A percentile compares a stretch with the other conserved stretches of the same genome.
phyloP scores from a whole-genome alignment of 331 rosid species.

The Malus hybrid region DNA sequence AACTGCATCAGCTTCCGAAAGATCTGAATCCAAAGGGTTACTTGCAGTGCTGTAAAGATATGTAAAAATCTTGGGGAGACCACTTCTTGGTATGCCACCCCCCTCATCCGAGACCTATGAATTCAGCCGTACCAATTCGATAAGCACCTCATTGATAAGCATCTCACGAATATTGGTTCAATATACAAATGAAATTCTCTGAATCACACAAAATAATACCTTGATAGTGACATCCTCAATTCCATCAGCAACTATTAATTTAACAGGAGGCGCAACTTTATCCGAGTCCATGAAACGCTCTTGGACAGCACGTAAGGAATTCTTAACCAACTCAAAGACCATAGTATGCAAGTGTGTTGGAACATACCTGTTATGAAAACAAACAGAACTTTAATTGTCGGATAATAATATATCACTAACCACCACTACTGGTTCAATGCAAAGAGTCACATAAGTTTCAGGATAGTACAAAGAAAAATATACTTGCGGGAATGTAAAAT shows the following conservation, averaged over 20 bases:
- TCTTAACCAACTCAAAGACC: slow-evolving; percentile 92
- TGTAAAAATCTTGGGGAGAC: slow-evolving; percentile 77
- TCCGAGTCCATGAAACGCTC: slow-evolving; percentile 72
- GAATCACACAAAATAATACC: slow-evolving; percentile 27
- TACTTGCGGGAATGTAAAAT: neutral
- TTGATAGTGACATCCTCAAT: slow-evolving; percentile 91
- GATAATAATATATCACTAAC: neutral
- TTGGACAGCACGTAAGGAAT: slow-evolving; percentile 90
- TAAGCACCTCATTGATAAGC: slow-evolving; percentile 1
- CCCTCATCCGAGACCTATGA: slow-evolving; percentile 91
- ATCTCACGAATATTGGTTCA: neutral
- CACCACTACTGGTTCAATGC: neutral
- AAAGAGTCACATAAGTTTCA: neutral
- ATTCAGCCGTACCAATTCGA: slow-evolving; percentile 10
- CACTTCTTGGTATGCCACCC: slow-evolving; percentile 89
- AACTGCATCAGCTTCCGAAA: slow-evolving; percentile 52
- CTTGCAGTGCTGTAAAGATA: slow-evolving; percentile 92
- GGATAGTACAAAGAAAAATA: neutral
- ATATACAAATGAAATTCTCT: neutral
- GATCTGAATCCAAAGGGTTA: slow-evolving; percentile 66
- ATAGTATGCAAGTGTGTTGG: slow-evolving; percentile 87
- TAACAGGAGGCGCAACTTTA: slow-evolving; percentile 57
- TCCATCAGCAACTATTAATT: slow-evolving; percentile 86
- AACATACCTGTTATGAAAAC: slow-evolving; percentile 51
- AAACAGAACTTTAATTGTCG: neutral